Evolutionary conservation across 2,329 filamentous ascomycete species (phyloP).

Genomic region (Akanthomyces dipterigenus): DNA sequence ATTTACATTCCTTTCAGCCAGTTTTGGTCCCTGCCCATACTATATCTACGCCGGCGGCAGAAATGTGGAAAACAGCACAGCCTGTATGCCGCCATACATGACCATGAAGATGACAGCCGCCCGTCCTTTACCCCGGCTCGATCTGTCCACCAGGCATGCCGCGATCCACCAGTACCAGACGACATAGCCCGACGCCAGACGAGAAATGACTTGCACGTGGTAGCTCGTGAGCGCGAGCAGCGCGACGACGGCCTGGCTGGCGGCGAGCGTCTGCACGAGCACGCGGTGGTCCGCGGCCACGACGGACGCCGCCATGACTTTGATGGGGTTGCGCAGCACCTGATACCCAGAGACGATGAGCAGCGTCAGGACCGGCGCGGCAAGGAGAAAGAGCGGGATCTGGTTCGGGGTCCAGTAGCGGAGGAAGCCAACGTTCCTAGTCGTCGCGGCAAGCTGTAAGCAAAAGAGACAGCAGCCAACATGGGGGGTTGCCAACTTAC

Average conservation of each 20-base stretch:
- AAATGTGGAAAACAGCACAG: slow-evolving; percentile 78
- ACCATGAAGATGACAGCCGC: slow-evolving; percentile 60
- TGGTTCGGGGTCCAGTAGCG: slow-evolving; percentile 87
- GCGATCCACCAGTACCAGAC: slow-evolving; percentile 85
- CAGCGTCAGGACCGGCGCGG: slow-evolving; percentile 66
- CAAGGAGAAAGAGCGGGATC: slow-evolving; percentile 79
- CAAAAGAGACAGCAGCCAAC: neutral
- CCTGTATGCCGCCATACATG: slow-evolving; percentile 79
- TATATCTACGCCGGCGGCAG: slow-evolving; percentile 68
- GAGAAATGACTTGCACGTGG: slow-evolving; percentile 90
- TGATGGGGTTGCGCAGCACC: slow-evolving; percentile 21
- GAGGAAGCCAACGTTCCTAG: slow-evolving; percentile 80
- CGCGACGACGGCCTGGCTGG: slow-evolving; percentile 66
- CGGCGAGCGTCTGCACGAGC: slow-evolving; percentile 53
- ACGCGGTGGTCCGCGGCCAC: slow-evolving; percentile 15
- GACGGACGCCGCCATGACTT: neutral
- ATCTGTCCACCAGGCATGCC: slow-evolving; percentile 31
- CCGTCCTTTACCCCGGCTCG: slow-evolving; percentile 25
- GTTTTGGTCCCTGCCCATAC: neutral
- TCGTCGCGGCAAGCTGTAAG: neutral
- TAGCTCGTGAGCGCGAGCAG: slow-evolving; percentile 69
- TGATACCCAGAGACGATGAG: slow-evolving; percentile 50
- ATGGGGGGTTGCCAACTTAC: slow-evolving; percentile 45
- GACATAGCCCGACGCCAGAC: slow-evolving; percentile 81
- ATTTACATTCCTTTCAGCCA: neutral